These are phyloP conservation scores for Guillardia theta DNA, from an alignment of 78 protist genomes.

Conservation along the genomic window DNA sequence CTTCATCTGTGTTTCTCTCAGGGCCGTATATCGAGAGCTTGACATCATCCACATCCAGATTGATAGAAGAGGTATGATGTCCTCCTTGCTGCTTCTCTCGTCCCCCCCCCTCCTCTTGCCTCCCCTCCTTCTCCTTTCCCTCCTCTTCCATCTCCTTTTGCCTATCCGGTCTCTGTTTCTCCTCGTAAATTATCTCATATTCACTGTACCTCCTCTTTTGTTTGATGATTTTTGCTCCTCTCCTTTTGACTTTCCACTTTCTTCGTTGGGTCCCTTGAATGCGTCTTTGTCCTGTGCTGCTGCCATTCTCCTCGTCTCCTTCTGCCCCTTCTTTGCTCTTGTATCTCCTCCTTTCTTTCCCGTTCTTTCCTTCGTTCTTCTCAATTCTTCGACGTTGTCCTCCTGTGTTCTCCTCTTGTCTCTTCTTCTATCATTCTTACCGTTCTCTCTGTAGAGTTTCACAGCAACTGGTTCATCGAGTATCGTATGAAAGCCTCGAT, in stretches of 20 bases:
- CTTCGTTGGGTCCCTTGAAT: not conserved
- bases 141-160: not conserved
- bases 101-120: not conserved
- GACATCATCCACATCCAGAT: not conserved
- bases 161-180: not conserved
- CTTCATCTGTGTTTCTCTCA: no score
- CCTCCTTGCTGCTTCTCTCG: not conserved
- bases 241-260: not conserved
- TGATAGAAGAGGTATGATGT: not conserved
- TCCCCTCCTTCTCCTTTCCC: not conserved
- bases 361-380: not conserved
- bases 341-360: not conserved
- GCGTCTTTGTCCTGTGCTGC: not conserved
- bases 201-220: no score
- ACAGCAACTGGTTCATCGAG: constrained; percentile 35
- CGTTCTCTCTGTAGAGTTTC: not conserved
- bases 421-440: no score
- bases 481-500: constrained; percentile 7
- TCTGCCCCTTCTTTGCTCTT: not conserved
- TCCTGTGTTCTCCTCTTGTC: no score
- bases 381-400: not conserved
- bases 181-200: not conserved
- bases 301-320: not conserved
- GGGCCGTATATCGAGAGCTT: not conserved
- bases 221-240: no score